phyloP scores from a whole-genome alignment of 331 rosid species.

The Quercus phellos region DNA sequence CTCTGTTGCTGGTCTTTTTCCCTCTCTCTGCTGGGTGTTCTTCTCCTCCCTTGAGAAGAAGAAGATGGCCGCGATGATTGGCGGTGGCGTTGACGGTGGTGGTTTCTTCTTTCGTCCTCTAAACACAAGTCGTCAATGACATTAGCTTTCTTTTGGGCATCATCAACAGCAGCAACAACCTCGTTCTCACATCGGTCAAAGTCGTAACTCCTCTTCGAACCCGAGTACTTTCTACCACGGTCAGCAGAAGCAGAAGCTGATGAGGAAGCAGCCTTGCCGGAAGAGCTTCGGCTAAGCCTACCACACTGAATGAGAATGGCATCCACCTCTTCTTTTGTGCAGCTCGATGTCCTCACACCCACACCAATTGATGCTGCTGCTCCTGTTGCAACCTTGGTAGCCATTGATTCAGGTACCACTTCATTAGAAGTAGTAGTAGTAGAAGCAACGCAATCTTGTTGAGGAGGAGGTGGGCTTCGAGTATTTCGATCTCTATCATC shows the following conservation, averaged over 20 bases:
- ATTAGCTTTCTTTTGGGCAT: conserved; percentile 33
- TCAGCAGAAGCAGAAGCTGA: conserved; percentile 33
- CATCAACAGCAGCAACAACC: conserved; percentile 34
- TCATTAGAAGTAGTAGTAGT: conserved; percentile 7
- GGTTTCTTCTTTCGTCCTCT: conserved; percentile 48
- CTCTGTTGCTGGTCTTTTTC: conserved; percentile 65
- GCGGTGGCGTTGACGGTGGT: conserved; percentile 46
- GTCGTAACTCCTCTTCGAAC: conserved; percentile 76
- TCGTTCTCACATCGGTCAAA: conserved; percentile 55
- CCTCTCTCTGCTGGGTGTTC: conserved; percentile 93
- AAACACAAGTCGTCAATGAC: conserved; percentile 27
- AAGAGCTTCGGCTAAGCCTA: conserved; percentile 87
- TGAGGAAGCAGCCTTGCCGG: conserved; percentile 60
- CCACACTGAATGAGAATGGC: conserved; percentile 95
- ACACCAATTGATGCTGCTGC: background rate
- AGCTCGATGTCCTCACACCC: conserved; percentile 76
- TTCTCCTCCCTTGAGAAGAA: conserved; percentile 65
- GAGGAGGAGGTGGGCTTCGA: conserved; percentile 33
- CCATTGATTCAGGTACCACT: conserved; percentile 16
- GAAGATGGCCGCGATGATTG: conserved; percentile 47
- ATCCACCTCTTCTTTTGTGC: conserved; percentile 89
- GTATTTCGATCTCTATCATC: conserved; percentile 54
- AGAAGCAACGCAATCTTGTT: conserved; percentile 19
- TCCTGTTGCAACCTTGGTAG: conserved; percentile 16
- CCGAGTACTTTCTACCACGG: conserved; percentile 69